These are phyloP conservation scores for Cinchona pubescens DNA, from an alignment of 257 asterid species.

Conservation along the genomic window DNA sequence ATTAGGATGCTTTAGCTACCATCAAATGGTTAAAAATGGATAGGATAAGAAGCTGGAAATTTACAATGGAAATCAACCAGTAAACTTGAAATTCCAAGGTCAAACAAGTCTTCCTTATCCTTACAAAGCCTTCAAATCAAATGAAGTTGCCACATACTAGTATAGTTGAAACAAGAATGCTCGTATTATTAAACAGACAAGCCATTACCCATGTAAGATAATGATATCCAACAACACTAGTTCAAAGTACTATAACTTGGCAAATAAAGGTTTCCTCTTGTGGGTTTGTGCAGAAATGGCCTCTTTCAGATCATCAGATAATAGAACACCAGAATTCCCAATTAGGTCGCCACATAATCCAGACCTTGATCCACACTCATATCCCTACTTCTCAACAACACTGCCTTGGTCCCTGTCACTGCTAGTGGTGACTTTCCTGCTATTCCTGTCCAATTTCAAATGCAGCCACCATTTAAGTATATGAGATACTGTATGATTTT, in stretches of 20 bases:
- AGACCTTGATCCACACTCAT: constrained; percentile 68
- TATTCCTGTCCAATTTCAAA: constrained; percentile 51
- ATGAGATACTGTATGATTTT: no score
- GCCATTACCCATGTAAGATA: no score
- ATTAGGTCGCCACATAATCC: constrained; percentile 83
- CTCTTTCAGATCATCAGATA: constrained; percentile 62
- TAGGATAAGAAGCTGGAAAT: background rate
- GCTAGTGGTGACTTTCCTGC: constrained; percentile 78
- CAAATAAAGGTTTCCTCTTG: constrained; percentile 58
- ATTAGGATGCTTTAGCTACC: background rate
- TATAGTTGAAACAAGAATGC: no score
- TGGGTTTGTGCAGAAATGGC: constrained; percentile 56
- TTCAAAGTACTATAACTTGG: constrained; percentile 58
- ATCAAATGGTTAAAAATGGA: background rate
- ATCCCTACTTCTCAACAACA: constrained; percentile 63
- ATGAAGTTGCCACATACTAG: background rate
- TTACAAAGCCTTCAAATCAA: background rate
- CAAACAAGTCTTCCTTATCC: background rate
- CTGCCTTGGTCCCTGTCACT: constrained; percentile 69
- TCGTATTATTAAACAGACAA: no score
- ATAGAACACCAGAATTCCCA: constrained; percentile 67
- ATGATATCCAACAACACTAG: no score
- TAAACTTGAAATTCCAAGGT: background rate
- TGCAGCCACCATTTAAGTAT: no score
- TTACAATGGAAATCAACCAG: background rate